Evolutionary conservation across 345 rosid species (phyloP).

Genomic region (Abelmoschus esculentus): DNA sequence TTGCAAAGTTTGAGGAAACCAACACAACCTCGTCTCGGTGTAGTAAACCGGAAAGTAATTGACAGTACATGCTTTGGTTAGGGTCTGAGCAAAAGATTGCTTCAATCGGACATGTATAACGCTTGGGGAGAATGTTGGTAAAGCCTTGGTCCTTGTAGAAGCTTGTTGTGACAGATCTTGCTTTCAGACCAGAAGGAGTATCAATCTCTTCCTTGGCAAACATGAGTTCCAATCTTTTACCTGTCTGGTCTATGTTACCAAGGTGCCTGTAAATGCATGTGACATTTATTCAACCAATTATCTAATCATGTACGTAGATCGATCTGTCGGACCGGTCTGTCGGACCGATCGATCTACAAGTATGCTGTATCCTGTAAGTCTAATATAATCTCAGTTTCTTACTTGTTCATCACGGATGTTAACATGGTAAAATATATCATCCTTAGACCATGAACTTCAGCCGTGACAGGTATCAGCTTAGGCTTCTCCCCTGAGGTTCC

Average conservation of each 20-base stretch:
- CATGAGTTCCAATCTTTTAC: conserved; percentile 51
- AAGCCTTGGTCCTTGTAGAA: conserved; percentile 45
- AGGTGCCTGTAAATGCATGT: conserved; percentile 30
- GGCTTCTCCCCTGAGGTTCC: background rate
- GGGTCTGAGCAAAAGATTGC: conserved; percentile 47
- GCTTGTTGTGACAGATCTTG: conserved; percentile 47
- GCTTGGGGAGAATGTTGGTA: conserved; percentile 34
- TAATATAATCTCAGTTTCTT: background rate
- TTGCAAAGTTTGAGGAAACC: conserved; percentile 39
- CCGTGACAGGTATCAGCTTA: background rate
- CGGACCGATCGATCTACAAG: no score
- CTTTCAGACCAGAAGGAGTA: conserved; percentile 49
- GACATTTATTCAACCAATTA: no score
- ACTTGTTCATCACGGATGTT: background rate
- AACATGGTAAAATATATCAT: background rate
- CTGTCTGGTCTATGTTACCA: conserved; percentile 38
- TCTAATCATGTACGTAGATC: no score
- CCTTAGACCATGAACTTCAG: background rate
- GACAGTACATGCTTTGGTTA: conserved; percentile 45
- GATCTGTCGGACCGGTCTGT: no score
- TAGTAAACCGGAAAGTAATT: conserved; percentile 28
- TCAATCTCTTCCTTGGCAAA: conserved; percentile 46
- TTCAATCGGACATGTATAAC: conserved; percentile 52
- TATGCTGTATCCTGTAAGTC: no score
- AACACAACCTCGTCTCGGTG: conserved; percentile 43